Evolutionary conservation across 1,139 yeast species (phyloP).

Genomic region (Kurtzmaniella natalensis): DNA sequence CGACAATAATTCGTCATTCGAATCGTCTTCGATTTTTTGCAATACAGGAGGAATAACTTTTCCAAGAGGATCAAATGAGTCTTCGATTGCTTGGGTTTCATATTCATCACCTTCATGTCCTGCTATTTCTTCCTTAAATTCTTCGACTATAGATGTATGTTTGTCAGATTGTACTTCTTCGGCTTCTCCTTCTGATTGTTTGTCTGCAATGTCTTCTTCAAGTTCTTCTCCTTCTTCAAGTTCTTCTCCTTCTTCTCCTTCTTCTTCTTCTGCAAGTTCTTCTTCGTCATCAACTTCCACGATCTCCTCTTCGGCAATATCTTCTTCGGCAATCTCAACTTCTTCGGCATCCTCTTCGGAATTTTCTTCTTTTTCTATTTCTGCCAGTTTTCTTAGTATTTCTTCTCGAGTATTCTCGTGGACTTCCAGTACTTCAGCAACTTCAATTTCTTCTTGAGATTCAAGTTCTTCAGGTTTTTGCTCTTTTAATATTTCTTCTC

Average conservation of each 20-base stretch:
- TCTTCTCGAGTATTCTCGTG: not conserved
- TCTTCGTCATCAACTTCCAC: too few species aligned
- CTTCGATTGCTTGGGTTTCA: constrained; percentile 2
- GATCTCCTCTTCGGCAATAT: not conserved
- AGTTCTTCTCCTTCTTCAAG: not conserved
- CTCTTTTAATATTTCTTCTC: not conserved
- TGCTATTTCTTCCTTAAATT: constrained; percentile 3
- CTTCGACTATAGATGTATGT: constrained; percentile 3
- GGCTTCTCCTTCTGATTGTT: not conserved
- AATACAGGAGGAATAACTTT: not conserved
- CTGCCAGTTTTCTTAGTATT: too few species aligned
- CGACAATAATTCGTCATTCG: too few species aligned
- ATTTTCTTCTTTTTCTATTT: too few species aligned
- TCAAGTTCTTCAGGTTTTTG: not conserved
- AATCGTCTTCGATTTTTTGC: not conserved
- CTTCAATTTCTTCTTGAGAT: not conserved
- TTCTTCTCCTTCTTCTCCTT: not conserved
- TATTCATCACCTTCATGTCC: constrained; percentile 4
- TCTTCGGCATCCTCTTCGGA: too few species aligned
- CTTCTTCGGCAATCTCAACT: too few species aligned
- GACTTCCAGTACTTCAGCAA: too few species aligned
- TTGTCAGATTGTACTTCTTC: not conserved
- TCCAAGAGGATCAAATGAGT: not conserved
- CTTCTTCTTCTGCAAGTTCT: not conserved
- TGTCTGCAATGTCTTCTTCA: constrained; percentile 1